Conservation (phyloP, 2,329 filamentous ascomycete species). For the Fusarium sacchari region DNA sequence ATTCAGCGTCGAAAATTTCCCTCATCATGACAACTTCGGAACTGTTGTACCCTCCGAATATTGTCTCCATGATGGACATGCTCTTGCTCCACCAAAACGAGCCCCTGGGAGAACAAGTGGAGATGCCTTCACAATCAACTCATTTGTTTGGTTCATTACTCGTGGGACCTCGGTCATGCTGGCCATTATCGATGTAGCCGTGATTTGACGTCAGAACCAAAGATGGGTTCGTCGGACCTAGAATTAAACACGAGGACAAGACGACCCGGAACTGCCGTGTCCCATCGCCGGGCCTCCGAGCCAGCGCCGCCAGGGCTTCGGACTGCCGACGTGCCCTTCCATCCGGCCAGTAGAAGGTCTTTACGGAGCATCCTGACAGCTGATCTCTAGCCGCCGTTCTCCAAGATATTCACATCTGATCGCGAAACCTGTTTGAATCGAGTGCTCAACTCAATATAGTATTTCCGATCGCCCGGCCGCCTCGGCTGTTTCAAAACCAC, state of each 20-base stretch:
- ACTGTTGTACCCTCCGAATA: conserved; percentile 7
- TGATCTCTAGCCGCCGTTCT: neutral
- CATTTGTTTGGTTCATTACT: conserved; percentile 26
- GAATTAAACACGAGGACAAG: conserved; percentile 10
- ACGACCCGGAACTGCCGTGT: conserved; percentile 29
- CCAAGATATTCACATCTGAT: conserved; percentile 9
- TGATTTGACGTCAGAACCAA: conserved; percentile 42
- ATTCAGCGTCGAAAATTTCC: neutral
- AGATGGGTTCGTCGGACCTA: conserved; percentile 7
- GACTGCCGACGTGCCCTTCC: conserved; percentile 41
- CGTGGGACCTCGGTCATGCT: conserved; percentile 39
- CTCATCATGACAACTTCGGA: conserved; percentile 36
- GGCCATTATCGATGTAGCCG: neutral
- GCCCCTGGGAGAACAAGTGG: conserved; percentile 21
- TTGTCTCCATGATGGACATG: conserved; percentile 12
- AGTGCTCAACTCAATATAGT: conserved; percentile 2
- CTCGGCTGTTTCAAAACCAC: conserved; percentile 28
- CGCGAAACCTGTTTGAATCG: conserved; percentile 5
- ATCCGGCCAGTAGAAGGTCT: conserved; percentile 28
- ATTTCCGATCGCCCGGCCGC: conserved; percentile 41
- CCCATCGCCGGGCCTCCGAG: conserved; percentile 39
- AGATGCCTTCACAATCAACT: neutral
- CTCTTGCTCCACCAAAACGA: conserved; percentile 14
- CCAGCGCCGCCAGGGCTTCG: conserved; percentile 30
- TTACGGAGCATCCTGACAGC: conserved; percentile 1